phyloP scores from a whole-genome alignment of 495 filamentous ascomycete genomes.

The Penicillium pancosmium region DNA sequence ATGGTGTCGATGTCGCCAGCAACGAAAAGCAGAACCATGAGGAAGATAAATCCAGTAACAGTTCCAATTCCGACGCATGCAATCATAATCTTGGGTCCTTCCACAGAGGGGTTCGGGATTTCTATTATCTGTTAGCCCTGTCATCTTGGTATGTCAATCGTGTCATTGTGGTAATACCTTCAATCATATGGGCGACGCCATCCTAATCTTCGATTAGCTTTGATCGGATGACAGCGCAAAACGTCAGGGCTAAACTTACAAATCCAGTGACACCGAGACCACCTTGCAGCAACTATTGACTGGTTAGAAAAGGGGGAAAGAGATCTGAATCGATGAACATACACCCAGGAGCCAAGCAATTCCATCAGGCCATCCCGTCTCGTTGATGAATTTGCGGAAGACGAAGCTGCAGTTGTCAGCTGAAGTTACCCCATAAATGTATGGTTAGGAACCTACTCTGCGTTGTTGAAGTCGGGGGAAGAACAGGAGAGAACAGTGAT shows the following conservation, averaged over 20 bases:
- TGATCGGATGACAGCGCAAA: not conserved
- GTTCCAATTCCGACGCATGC: conserved; percentile 69
- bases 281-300: conserved; percentile 55
- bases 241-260: conserved; percentile 31
- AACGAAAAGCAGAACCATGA: conserved; percentile 67
- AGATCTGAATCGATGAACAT: conserved; percentile 15
- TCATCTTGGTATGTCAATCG: not conserved
- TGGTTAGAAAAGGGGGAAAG: conserved; percentile 21
- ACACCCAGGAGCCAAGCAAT: conserved; percentile 65
- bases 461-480: conserved; percentile 62
- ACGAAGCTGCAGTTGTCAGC: conserved; percentile 57
- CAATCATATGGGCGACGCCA: conserved; percentile 58
- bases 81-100: conserved; percentile 75
- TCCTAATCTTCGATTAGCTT: conserved; percentile 38
- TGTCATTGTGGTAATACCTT: conserved; percentile 29
- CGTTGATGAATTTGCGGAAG: conserved; percentile 60
- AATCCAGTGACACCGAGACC: conserved; percentile 65
- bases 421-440: not conserved
- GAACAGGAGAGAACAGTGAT: conserved; percentile 67
- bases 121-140: conserved; percentile 44
- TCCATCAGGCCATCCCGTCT: conserved; percentile 65
- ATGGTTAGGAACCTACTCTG: conserved; percentile 47
- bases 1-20: conserved; percentile 59
- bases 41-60: conserved; percentile 69
- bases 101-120: conserved; percentile 67